Evolutionary conservation across 345 rosid species (phyloP), one percentile per base, ranked within the genome.

Genomic region (Hibiscus mutabilis): DNA sequence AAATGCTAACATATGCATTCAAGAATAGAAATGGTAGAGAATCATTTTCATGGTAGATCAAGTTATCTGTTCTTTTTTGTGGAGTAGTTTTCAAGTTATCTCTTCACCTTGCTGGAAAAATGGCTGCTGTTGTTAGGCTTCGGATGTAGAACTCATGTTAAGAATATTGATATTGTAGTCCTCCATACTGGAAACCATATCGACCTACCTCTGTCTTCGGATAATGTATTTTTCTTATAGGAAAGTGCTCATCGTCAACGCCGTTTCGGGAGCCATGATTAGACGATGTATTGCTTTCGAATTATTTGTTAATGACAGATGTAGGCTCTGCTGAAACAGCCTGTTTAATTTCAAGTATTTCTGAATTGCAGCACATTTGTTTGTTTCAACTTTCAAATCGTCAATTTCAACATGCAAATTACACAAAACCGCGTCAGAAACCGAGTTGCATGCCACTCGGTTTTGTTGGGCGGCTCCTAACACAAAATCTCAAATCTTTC

Each of bases 1-100:
- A 56, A 52, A 55, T 75, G 70, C 76, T 57, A 72, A 68, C 60
- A 66, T 63, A 75, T 10, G 68, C 72, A 6, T 71, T 62, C 68
- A 57, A 33, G 72, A 40, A 57, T 47, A 69, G 64, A 49, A 31
- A 35, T 25, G 55, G 64, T 57, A 59, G 77, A 69, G 73, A 44
- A 57, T 49, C 42, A 42, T 53, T 14, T 74, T 13, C 60, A 52
- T 67, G 56, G 59, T 68, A 63, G 77, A 61, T 75, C 21, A 16
- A 68, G 21, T 29, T 25, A 15, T 75, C 55, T 5, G 18, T 51
- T 67, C 13, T 44, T 18, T 55, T 24, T 66, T 4, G n/a, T 60
- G 56, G 19, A 64, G 40, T 75, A 69, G 77, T 37, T 75, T 60
- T n/a, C 22, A 52, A 59, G 44, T 71, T 27, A 31, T 24, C 37